Evolutionary conservation across 306 rosid genomes (phyloP), one percentile per base, ranked within the genome.

Genomic region (Myrica gale): DNA sequence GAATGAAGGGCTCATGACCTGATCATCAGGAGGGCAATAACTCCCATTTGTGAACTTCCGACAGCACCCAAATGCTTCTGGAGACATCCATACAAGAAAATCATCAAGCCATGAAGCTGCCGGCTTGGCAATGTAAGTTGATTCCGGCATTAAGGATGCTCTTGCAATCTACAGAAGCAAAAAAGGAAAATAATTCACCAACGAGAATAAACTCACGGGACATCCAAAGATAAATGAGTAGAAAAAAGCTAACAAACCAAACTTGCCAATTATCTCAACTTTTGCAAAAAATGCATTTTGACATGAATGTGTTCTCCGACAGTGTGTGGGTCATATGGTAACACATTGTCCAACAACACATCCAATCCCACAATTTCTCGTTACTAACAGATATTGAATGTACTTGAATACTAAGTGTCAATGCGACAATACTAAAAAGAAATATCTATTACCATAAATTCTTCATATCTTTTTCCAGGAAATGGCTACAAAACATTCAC

Each of bases 51-150:
- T 89, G 83, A 95, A 95, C 87, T 95, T 95, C 82, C 97, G 88
- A 86, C 99, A 95, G 90, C 99, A 95, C 72, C 99, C 99, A 90
- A 95, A 95, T 82, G 99, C 99, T 85, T 95, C 97, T 65, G 99
- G 99, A 80, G 99, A 95, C 74, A 92, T 82, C 99, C 99, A 95
- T 79, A 95, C 97, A 73, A 95, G 97, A 85, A 87, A 95, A 86
- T 95, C 99, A 89, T 95, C 99, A 67, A 95, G 99, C 99, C 99
- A 95, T 11, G 99, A 95, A 74, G 99, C 99, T 81, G 99, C 99
- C 52, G 99, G 97, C 88, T 92, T 95, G 69, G 99, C 93, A 67
- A 95, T 88, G 88, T 90, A 95, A 87, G 96, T 95, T 63, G 93
- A 80, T 41, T 87, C 96, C 54, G 99, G 97, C 75, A 55, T 85